Conservation (phyloP, 495 filamentous ascomycete species). For the Penicillium soppii region DNA sequence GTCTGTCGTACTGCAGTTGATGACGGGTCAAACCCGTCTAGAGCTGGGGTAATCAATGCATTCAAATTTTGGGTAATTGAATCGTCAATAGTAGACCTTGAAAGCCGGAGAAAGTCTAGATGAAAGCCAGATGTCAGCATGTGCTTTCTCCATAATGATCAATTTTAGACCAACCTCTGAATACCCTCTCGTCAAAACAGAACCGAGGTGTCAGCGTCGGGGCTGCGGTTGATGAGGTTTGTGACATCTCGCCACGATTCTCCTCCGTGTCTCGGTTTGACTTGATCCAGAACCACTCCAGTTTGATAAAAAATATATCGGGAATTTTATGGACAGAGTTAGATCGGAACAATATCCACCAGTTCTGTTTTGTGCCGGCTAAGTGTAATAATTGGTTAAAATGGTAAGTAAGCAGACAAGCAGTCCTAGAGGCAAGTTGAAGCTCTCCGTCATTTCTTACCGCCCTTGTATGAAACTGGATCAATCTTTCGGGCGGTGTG, state of each 20-base stretch:
- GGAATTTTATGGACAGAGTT: not conserved
- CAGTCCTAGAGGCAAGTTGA: too few species aligned
- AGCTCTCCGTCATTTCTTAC: too few species aligned
- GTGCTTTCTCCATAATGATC: not conserved
- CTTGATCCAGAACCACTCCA: constrained; percentile 47
- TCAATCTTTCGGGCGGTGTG: too few species aligned
- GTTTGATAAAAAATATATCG: constrained; percentile 26
- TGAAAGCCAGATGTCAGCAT: constrained; percentile 8
- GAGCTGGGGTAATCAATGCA: constrained; percentile 76
- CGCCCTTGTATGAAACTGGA: too few species aligned
- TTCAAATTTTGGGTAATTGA: constrained; percentile 92
- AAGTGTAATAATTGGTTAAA: too few species aligned
- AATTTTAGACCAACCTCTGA: constrained; percentile 63
- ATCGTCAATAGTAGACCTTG: constrained; percentile 84
- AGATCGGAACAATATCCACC: too few species aligned
- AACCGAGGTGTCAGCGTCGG: constrained; percentile 81
- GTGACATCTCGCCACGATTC: constrained; percentile 54
- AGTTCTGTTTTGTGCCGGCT: too few species aligned
- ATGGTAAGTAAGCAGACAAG: too few species aligned
- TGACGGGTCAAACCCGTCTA: constrained; percentile 71
- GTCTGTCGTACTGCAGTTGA: constrained; percentile 64
- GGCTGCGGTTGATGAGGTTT: constrained; percentile 48
- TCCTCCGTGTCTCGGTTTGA: constrained; percentile 20
- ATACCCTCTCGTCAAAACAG: constrained; percentile 82
- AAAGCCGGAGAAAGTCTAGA: constrained; percentile 89